A percentile compares a stretch with the other conserved stretches of the same genome.
These are phyloP conservation scores for Linum tenue DNA, from an alignment of 345 rosid genomes.

Conservation along the genomic window DNA sequence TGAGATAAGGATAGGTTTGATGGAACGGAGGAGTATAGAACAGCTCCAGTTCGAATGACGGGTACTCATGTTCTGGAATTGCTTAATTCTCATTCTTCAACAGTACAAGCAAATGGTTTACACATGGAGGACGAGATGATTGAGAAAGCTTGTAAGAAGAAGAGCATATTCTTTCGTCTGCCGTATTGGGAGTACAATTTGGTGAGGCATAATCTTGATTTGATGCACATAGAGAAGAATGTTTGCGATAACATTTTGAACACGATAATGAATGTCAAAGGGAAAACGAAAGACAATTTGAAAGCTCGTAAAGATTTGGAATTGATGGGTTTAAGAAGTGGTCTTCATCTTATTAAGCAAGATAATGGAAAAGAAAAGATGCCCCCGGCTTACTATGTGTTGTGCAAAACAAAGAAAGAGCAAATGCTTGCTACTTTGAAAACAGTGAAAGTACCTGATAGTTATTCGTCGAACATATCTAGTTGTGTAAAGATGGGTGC, in stretches of 20 bases:
- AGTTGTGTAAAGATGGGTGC: background rate
- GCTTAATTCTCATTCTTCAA: background rate
- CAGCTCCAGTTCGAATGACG: background rate
- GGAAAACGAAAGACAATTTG: conserved; percentile 1
- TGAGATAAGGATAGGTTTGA: background rate
- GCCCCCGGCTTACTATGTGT: background rate
- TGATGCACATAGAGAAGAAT: background rate
- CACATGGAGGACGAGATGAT: too few species aligned
- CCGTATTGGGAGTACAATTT: too few species aligned
- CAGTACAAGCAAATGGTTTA: too few species aligned
- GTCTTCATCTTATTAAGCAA: background rate
- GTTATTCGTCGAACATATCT: background rate
- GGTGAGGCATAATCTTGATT: too few species aligned
- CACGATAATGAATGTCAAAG: background rate
- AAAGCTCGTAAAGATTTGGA: background rate
- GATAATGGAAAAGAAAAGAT: background rate
- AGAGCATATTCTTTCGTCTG: too few species aligned
- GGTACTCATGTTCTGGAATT: background rate
- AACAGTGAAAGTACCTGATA: background rate
- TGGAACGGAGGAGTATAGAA: background rate
- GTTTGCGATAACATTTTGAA: background rate
- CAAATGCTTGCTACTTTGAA: background rate
- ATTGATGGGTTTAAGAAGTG: background rate
- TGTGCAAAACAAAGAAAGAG: background rate
- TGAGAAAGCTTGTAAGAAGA: background rate